Evolutionary conservation across 208 protist genomes (phyloP).

Genomic region (Balamuthia mandrillaris): DNA sequence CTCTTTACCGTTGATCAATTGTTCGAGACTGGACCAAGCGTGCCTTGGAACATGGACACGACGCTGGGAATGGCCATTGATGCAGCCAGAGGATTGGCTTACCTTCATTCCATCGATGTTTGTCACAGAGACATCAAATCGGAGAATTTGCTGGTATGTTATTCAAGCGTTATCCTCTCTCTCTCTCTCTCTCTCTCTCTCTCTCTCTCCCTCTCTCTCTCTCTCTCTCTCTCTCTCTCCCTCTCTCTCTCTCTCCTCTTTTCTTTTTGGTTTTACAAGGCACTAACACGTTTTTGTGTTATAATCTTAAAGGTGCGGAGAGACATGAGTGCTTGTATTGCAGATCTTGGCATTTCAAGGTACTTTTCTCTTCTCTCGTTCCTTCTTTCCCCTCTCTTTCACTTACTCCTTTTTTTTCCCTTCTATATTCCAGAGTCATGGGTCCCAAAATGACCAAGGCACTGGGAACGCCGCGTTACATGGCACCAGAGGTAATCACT

Average conservation of each 20-base stretch:
- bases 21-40: neutral
- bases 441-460: slow-evolving; percentile 32
- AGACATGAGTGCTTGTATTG: slow-evolving; percentile 24
- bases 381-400: neutral
- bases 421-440: neutral
- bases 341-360: slow-evolving; percentile 8
- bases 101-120: slow-evolving; percentile 55
- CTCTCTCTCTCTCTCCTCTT: neutral
- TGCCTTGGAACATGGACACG: neutral
- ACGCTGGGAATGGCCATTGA: slow-evolving; percentile 55
- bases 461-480: slow-evolving; percentile 25
- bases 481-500: slow-evolving; percentile 26
- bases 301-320: neutral
- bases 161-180: too few relatives aligned
- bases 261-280: neutral
- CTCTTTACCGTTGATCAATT: neutral
- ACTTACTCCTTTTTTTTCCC: neutral
- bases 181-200: too few relatives aligned
- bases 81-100: slow-evolving; percentile 64
- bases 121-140: slow-evolving; percentile 22
- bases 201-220: too few relatives aligned
- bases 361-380: neutral
- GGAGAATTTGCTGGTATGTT: slow-evolving; percentile 10
- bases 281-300: neutral
- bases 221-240: too few relatives aligned